Base-by-base conservation (phyloP, 2,329 filamentous ascomycete species). In the Blastomyces parvus region DNA sequence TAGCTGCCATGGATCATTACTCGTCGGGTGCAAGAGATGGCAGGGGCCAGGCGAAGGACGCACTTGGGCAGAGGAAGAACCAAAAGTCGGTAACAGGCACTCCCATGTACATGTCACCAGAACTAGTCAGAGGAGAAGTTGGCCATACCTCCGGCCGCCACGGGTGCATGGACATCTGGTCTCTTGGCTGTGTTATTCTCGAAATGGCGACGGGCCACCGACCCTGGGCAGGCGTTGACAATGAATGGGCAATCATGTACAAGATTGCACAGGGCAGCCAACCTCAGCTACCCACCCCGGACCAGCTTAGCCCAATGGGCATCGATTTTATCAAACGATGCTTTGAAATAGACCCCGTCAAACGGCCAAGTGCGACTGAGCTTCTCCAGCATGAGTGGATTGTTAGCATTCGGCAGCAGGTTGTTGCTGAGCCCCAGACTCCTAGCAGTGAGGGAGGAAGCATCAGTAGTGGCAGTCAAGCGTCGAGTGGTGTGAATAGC, bases 241-340 rank as follows among this genome's bases (percentile, higher is more conserved):
- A 99, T 73, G 94, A 99, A 76, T 99, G 92, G 91, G 94, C 94
- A 52, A 97, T 99, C 79, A 99, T 99, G 94, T 99, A 97, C 83
- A 97, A 97, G 80, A 99, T 99, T 72, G 94, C 94, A 0, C 93
- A 96, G 74, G 94, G 94, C 67, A 96, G 97, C 70, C 89, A 91
- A 59, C 94, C 94, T 6, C 88, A 91, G 73, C 82, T 97, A 63
- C 94, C 94, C 1, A 82, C 85, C 0, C 74, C 81, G 0, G 93
- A 97, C 61, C 93, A 97, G 76, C 84, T 99, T 67, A 94, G 89
- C 71, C 84, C 87, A 0, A 78, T 85, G 63, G 94, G 94, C 27
- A 86, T 97, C 67, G 91, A 97, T 73, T 97, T 99, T 72, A 76
- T 99, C 67, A 85, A 85, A 70, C 86, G 84, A 67, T 97, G 93